phyloP scores from a whole-genome alignment of 1,284 basidiomycete genomes.

The Tylopilus sp. region DNA sequence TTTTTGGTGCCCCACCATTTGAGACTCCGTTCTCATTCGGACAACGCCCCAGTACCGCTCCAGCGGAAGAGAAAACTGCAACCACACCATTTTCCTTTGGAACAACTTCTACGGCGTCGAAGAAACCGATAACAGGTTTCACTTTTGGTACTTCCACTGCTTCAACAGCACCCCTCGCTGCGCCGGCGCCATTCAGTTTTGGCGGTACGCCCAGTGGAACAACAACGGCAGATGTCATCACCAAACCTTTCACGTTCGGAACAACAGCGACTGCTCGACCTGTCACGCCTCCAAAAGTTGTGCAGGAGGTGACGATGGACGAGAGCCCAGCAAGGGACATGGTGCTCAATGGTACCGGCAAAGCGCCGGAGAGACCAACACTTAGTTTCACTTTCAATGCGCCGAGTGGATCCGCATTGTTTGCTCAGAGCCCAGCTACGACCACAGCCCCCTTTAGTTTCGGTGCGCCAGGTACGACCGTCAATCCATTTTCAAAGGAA shows the following conservation, averaged over 20 bases:
- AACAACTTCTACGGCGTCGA: constrained; percentile 23
- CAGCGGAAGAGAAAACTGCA: constrained; percentile 24
- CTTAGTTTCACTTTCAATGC: constrained; percentile 45
- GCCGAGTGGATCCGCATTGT: constrained; percentile 37
- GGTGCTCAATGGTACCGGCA: constrained; percentile 34
- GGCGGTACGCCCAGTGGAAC: constrained; percentile 26
- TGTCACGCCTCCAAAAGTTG: constrained; percentile 53
- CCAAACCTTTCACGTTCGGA: constrained; percentile 35
- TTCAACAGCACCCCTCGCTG: constrained; percentile 22
- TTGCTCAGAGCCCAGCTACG: constrained; percentile 36
- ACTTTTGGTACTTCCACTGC: constrained; percentile 32
- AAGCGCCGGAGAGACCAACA: constrained; percentile 36
- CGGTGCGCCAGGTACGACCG: constrained; percentile 13
- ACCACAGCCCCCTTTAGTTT: constrained; percentile 33
- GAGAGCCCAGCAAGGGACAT: constrained; percentile 62
- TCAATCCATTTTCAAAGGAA: constrained; percentile 34
- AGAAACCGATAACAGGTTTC: constrained; percentile 27
- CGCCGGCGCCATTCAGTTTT: constrained; percentile 33
- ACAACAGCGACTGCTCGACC: constrained; percentile 32
- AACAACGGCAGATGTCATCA: constrained; percentile 28
- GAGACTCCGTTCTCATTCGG: constrained; percentile 31
- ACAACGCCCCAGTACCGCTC: constrained; percentile 19
- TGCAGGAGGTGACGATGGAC: constrained; percentile 63
- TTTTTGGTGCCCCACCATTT: constrained; percentile 25
- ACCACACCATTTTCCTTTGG: constrained; percentile 31